Base-by-base conservation (phyloP, 257 asterid species). In the Capsicum chinense region DNA sequence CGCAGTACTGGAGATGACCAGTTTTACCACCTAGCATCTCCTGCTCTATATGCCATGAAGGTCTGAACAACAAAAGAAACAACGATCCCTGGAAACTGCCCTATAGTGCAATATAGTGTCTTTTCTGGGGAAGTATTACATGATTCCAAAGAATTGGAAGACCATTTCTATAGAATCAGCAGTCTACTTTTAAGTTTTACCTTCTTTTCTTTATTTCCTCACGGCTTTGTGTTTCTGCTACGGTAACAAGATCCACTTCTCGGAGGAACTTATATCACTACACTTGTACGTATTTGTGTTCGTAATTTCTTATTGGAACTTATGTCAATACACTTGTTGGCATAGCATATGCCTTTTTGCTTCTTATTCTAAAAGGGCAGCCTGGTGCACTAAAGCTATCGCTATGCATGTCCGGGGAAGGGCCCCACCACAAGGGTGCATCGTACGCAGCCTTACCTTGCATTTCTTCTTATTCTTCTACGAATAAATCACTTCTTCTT, bases 231-330 rank as follows among this genome's bases (percentile, higher is more conserved):
- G 71, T 44, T 64, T 64, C 42, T 64, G 33, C 79, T n/a, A 17
- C 5, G 26, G 37, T 17, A 12, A 11, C 57, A 44, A 70, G 12
- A 44, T 44, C 79, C 47, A 71, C 79, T 17, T 71, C 79, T 71
- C 5, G 39, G 58, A 19, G 79, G 39, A 71, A 71, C 79, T 71
- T 47, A 47, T 19, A 71, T 71, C 58, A 71, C n/a, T 44, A 71
- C 58, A 71, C 17, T 47, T 71, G 58, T 39, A 39, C 44, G 44
- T 39, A 4, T 39, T 39, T 39, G 44, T 39, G 44, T 39, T 39
- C 44, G 3, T 39, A 44, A 44, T 13, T 64, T 64, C 71, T 26
- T 64, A 64, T 64, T 14, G 44, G 71, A 64, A 64, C 71, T 12
- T 64, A 64, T 33, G 17, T 5, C 50, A 6, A 67, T 67, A 35